These are phyloP conservation scores for Colletotrichum sp. DNA, from an alignment of 2,329 filamentous ascomycete species.

Conservation along the genomic window DNA sequence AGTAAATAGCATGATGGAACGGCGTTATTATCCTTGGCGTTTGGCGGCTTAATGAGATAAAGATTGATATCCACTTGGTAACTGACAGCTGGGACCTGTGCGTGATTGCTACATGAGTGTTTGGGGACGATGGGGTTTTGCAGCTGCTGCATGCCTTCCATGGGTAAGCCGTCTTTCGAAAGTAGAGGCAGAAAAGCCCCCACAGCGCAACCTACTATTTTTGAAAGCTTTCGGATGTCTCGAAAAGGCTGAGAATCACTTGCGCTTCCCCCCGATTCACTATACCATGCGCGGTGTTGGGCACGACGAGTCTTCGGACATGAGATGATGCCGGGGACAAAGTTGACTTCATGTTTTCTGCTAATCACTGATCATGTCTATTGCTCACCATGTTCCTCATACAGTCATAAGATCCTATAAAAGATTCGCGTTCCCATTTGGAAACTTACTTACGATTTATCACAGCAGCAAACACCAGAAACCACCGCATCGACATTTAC, in stretches of 20 bases:
- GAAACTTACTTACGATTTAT: not conserved
- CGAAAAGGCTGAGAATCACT: not conserved
- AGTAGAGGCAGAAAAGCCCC: rapidly evolving
- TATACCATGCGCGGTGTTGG: rapidly evolving
- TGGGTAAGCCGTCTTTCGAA: not conserved
- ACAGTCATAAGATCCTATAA: not conserved
- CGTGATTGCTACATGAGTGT: not conserved
- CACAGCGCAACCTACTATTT: not conserved
- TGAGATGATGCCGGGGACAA: not conserved
- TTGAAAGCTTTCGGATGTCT: rapidly evolving
- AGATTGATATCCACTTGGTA: not conserved
- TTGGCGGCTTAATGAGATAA: not conserved
- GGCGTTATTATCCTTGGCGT: not conserved
- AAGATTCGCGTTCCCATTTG: not conserved
- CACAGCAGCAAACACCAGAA: not conserved
- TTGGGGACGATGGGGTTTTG: not conserved
- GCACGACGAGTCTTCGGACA: not conserved
- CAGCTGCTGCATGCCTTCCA: not conserved
- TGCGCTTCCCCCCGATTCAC: not conserved
- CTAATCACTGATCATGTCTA: not conserved
- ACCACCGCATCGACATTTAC: rapidly evolving
- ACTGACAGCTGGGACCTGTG: not conserved
- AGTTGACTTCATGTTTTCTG: not conserved
- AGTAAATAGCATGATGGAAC: not conserved
- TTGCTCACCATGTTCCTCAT: not conserved